These are phyloP conservation scores for Scopulariopsis brevicaulis DNA, from an alignment of 2,329 filamentous ascomycete genomes.

Conservation along the genomic window DNA sequence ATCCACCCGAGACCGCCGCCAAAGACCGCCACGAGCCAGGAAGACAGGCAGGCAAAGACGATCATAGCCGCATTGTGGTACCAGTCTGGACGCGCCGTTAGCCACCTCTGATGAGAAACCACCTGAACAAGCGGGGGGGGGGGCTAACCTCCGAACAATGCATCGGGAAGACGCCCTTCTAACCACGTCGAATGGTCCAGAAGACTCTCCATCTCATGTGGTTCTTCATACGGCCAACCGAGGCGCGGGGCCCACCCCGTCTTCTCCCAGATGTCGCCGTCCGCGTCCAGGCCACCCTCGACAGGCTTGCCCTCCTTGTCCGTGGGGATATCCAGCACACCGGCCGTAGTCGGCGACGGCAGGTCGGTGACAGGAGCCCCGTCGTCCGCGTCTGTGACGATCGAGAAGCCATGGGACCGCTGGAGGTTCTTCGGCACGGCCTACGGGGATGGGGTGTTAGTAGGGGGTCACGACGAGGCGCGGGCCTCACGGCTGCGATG, in stretches of 20 bases:
- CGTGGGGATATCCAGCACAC: constrained; percentile 45
- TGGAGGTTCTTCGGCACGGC: constrained; percentile 53
- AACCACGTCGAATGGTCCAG: constrained; percentile 83
- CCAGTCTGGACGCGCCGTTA: constrained; percentile 55
- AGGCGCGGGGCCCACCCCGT: constrained; percentile 88
- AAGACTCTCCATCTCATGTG: constrained; percentile 52
- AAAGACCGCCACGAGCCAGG: constrained; percentile 81
- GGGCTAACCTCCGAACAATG: constrained; percentile 67
- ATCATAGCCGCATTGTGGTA: constrained; percentile 97
- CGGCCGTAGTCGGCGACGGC: constrained; percentile 60
- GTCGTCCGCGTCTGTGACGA: constrained; percentile 72
- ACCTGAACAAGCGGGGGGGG: not conserved
- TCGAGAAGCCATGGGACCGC: constrained; percentile 51
- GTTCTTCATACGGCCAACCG: constrained; percentile 52
- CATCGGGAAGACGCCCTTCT: constrained; percentile 74
- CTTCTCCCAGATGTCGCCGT: constrained; percentile 30
- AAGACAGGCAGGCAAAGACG: constrained; percentile 78
- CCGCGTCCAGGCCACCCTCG: constrained; percentile 39
- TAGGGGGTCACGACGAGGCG: constrained; percentile 7
- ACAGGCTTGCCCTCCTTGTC: constrained; percentile 35
- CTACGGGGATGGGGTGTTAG: constrained; percentile 22
- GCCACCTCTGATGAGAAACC: not conserved
- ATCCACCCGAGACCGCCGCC: constrained; percentile 91
- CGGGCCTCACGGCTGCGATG: constrained; percentile 1
- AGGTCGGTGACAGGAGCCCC: constrained; percentile 62